Percentiles rank a stretch among this genome's conserved stretches.
Conservation (phyloP, 805 yeast genomes). For the Phaffomyces antillensis region DNA sequence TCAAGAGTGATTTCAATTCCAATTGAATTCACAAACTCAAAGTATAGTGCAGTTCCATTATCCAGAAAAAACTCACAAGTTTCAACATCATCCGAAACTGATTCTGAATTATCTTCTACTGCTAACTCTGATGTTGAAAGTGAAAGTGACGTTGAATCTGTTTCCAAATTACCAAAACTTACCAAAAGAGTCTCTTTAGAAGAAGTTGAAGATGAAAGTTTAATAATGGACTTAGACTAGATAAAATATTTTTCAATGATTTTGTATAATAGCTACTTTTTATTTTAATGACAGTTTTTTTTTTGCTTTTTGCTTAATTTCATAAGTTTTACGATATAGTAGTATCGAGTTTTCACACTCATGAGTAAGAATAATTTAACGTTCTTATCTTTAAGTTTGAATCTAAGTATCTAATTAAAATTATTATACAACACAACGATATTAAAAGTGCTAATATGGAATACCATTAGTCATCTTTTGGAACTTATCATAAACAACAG, state of each 20-base stretch:
- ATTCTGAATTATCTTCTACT: slow-evolving; percentile 1
- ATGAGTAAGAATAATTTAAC: too few relatives aligned
- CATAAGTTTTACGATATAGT: too few relatives aligned
- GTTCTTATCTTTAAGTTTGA: too few relatives aligned
- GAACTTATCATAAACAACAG: slow-evolving; percentile 96
- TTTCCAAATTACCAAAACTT: slow-evolving; percentile 13
- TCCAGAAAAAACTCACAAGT: slow-evolving; percentile 4
- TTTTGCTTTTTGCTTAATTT: too few relatives aligned
- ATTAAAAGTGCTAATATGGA: slow-evolving; percentile 50
- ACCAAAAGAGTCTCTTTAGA: slow-evolving; percentile 17
- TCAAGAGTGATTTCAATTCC: slow-evolving; percentile 9
- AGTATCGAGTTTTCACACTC: not conserved
- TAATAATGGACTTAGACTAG: slow-evolving; percentile 11
- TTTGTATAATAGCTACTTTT: not conserved
- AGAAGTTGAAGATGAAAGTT: slow-evolving; percentile 19
- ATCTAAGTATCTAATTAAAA: not conserved
- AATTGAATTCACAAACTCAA: slow-evolving; percentile 4
- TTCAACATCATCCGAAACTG: slow-evolving; percentile 1
- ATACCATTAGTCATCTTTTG: slow-evolving; percentile 95
- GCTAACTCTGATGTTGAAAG: slow-evolving; percentile 2
- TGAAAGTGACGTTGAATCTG: slow-evolving; percentile 1
- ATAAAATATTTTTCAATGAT: not conserved
- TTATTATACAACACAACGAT: too few relatives aligned
- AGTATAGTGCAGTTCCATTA: not conserved
- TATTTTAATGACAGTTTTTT: not conserved